Evolutionary conservation across 805 yeast species (phyloP).

Genomic region (Pichia pseudocactophila): DNA sequence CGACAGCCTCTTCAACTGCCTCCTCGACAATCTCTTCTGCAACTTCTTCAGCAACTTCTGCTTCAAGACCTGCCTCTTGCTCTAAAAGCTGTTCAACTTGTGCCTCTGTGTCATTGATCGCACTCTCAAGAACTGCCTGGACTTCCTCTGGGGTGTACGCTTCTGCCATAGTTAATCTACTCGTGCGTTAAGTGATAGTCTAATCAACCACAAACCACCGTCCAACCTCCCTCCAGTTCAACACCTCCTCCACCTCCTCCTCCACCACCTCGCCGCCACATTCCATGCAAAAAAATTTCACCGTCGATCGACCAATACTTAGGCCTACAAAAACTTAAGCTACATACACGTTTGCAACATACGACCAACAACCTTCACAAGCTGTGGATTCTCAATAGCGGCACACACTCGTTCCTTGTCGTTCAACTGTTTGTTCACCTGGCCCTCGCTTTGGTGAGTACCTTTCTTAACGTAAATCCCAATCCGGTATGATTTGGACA

Average conservation of each 20-base stretch:
- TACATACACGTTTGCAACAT: constrained; percentile 72
- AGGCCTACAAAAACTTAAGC: background rate
- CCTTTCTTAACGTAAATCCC: constrained; percentile 80
- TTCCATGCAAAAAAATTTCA: background rate
- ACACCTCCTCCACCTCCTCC: too few species aligned
- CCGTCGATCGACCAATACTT: background rate
- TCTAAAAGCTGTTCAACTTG: constrained; percentile 3
- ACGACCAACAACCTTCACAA: constrained; percentile 79
- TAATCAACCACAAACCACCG: too few species aligned
- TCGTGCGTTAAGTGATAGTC: too few species aligned
- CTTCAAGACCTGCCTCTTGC: background rate
- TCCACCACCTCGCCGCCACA: too few species aligned
- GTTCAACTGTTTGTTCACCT: constrained; percentile 91
- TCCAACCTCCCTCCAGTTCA: too few species aligned
- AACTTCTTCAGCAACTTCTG: constrained; percentile 9
- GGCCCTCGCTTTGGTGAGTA: constrained; percentile 90
- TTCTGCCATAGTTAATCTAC: constrained; percentile 39
- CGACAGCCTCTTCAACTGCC: constrained; percentile 14
- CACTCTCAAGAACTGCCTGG: constrained; percentile 7
- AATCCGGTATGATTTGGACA: constrained; percentile 78
- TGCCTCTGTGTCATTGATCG: constrained; percentile 8
- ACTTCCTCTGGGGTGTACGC: constrained; percentile 19
- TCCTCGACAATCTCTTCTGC: constrained; percentile 22
- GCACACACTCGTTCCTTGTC: constrained; percentile 98
- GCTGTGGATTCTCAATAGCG: constrained; percentile 94